Conservation (phyloP, 2,329 filamentous ascomycete species). For the Aspergillus ruber region DNA sequence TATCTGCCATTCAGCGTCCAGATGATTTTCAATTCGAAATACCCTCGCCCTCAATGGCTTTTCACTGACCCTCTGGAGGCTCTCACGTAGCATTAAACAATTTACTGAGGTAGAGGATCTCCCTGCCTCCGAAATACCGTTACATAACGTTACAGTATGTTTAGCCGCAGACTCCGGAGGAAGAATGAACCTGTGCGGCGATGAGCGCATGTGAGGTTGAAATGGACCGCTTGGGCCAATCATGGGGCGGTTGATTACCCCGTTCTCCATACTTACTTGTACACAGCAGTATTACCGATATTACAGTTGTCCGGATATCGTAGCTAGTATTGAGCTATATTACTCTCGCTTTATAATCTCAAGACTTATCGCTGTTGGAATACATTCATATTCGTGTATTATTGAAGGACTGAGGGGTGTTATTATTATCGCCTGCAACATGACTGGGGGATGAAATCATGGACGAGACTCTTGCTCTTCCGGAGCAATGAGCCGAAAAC, state of each 20-base stretch:
- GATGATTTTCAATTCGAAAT: slow-evolving; percentile 9
- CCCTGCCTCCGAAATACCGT: slow-evolving; percentile 1
- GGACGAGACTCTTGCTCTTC: background rate
- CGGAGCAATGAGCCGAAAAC: slow-evolving; percentile 20
- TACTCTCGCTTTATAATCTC: no score
- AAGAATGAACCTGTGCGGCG: background rate
- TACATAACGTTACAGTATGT: slow-evolving; percentile 3
- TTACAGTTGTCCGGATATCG: no score
- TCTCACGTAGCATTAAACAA: background rate
- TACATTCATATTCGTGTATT: background rate
- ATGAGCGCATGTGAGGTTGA: slow-evolving; percentile 15
- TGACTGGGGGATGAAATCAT: slow-evolving; percentile 10
- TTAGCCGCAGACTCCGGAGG: background rate
- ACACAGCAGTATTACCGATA: background rate
- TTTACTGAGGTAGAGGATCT: background rate
- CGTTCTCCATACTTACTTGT: background rate
- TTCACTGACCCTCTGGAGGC: background rate
- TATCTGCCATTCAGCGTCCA: background rate
- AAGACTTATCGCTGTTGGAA: background rate
- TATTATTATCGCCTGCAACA: slow-evolving; percentile 15
- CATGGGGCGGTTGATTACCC: slow-evolving; percentile 13
- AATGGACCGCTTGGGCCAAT: slow-evolving; percentile 11
- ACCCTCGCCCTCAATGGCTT: slow-evolving; percentile 8
- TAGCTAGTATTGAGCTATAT: no score
- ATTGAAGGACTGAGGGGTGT: background rate